Conservation (phyloP, 2,329 filamentous ascomycete species). For the Alternaria incomplexa region DNA sequence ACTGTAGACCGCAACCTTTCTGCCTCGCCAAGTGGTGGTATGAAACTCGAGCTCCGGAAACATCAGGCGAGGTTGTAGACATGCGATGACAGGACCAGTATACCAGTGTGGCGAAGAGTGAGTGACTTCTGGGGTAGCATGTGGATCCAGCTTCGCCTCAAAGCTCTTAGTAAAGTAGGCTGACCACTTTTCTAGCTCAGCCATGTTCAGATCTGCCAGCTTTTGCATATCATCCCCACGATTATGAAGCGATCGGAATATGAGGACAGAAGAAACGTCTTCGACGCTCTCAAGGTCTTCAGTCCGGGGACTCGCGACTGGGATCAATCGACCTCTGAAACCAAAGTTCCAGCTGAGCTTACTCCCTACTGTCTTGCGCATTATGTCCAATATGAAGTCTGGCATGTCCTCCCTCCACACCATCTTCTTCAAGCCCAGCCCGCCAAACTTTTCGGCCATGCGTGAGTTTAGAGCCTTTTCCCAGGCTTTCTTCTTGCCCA, state of each 20-base stretch:
- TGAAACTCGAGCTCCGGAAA: constrained; percentile 41
- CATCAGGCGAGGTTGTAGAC: constrained; percentile 33
- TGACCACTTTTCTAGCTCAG: constrained; percentile 32
- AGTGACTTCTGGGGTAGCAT: constrained; percentile 25
- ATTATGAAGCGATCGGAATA: constrained; percentile 32
- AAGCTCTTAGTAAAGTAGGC: constrained; percentile 22
- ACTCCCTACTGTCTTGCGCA: constrained; percentile 46
- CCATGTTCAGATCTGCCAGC: constrained; percentile 16
- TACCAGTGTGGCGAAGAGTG: constrained; percentile 39
- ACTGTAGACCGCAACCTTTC: constrained; percentile 43
- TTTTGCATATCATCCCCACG: constrained; percentile 31
- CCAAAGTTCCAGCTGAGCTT: constrained; percentile 46
- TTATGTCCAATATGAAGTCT: constrained; percentile 46
- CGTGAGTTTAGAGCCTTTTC: constrained; percentile 26
- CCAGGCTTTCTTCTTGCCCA: constrained; percentile 33
- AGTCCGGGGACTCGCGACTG: constrained; percentile 25
- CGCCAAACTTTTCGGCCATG: constrained; percentile 44
- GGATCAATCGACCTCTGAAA: constrained; percentile 28
- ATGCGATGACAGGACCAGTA: constrained; percentile 28
- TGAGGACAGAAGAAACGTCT: constrained; percentile 38
- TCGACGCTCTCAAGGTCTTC: constrained; percentile 33
- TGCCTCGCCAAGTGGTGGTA: constrained; percentile 38
- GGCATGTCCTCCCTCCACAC: constrained; percentile 59
- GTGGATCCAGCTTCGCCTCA: constrained; percentile 31
- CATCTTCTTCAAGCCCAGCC: constrained; percentile 39